A percentile compares a stretch with the other conserved stretches of the same genome.
These are phyloP conservation scores for Aspergillus indologenus DNA, from an alignment of 495 filamentous ascomycete species.

Conservation along the genomic window DNA sequence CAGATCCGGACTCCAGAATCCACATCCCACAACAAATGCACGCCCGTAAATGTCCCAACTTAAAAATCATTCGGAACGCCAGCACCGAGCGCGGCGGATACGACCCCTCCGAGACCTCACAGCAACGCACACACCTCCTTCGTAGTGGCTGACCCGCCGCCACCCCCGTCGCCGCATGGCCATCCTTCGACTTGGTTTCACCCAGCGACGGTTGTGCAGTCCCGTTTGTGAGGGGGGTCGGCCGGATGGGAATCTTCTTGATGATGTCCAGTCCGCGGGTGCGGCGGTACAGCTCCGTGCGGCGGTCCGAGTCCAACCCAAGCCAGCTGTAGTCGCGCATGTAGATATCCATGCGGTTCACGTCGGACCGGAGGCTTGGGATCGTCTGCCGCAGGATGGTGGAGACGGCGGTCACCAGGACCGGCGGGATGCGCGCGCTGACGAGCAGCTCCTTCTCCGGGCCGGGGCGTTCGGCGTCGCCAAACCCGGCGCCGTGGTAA, in stretches of 20 bases:
- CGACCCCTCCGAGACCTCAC: constrained; percentile 40
- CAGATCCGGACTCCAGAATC: constrained; percentile 32
- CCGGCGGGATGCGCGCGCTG: constrained; percentile 42
- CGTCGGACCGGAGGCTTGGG: constrained; percentile 37
- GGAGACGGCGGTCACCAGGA: constrained; percentile 40
- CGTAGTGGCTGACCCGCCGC: constrained; percentile 1
- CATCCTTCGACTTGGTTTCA: neutral
- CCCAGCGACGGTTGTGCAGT: neutral
- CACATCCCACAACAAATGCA: constrained; percentile 49
- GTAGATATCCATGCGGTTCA: constrained; percentile 48
- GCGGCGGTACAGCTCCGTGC: constrained; percentile 36
- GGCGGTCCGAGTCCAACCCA: constrained; percentile 42
- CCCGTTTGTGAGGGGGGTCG: neutral
- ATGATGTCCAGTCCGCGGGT: constrained; percentile 43
- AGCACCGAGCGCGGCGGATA: constrained; percentile 33
- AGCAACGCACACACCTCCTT: constrained; percentile 42
- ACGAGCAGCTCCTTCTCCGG: constrained; percentile 50
- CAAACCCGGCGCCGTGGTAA: constrained; percentile 46
- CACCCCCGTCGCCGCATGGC: neutral
- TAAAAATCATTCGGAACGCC: constrained; percentile 40
- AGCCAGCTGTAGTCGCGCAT: constrained; percentile 49
- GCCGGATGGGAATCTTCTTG: constrained; percentile 39
- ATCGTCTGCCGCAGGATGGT: constrained; percentile 44
- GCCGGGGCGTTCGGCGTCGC: constrained; percentile 44
- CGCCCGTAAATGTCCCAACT: constrained; percentile 37